Base-by-base conservation (phyloP, 129 eudicot genomes). In the Chrysanthemum makinoi region DNA sequence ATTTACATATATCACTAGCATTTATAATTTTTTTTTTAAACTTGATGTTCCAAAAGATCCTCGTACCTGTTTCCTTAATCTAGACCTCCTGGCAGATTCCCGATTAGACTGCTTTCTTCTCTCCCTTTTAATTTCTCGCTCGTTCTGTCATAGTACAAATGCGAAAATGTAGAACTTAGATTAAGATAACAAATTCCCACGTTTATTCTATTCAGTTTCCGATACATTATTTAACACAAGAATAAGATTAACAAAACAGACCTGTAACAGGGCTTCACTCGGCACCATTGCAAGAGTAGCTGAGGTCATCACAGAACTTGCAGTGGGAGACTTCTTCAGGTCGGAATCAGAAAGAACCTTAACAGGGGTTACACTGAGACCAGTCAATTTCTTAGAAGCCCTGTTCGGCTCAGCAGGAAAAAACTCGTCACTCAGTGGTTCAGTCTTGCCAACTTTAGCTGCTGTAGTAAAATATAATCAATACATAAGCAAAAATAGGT, bases 11-110 rank as follows among this genome's bases (percentile, higher is more conserved):
- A 39, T 39, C 46, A 39, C 46, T 1, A 7, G 46, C 46, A 39
- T 39, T 39, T 39, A 39, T 39, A 39, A 35, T 2, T 5, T 35
- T 39, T 7, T 6, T 39, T 39, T 1, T 0, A 39, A 39, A 39
- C 10, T 39, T 39, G 10, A 39, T 39, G 9, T 39, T 7, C 10
- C 46, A 39, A 64, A 44, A 64, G 60, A 49, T 28, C 17, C 15
- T 10, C 43, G 13, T 68, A 89, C 98, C 96, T 93, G 96, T 80
- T 89, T 93, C 82, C 98, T 89, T 79, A 93, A 78, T 73, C 98
- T 80, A 63, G 98, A 93, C 75, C 98, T 83, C 82, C 98, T 89
- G 7, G 98, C 98, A 72, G 98, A 93, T 83, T 93, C 98, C 30
- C 98, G 82, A 65, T 93, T 93, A 15, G 96, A 93, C 66, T 93